Evolutionary conservation across 805 yeast species (phyloP).

Genomic region (Lachancea cidri): DNA sequence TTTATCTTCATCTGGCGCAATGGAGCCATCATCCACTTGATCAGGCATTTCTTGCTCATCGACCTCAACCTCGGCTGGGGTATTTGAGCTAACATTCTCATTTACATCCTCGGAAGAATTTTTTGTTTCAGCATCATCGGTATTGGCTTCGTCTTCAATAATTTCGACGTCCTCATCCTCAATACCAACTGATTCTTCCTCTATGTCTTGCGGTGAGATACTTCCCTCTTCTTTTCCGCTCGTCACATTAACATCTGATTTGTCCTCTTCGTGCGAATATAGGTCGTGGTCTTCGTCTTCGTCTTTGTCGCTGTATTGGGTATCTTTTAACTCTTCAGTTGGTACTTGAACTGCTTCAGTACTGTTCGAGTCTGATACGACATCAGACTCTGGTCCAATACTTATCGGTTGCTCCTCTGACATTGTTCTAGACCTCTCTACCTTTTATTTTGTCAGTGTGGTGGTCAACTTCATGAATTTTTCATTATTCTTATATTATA

Average conservation of each 20-base stretch:
- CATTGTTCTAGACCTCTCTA: background rate
- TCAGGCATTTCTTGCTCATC: no score
- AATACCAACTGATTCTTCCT: background rate
- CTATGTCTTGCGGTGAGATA: no score
- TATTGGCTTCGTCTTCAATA: background rate
- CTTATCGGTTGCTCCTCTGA: background rate
- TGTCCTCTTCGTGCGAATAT: background rate
- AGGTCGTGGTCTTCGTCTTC: background rate
- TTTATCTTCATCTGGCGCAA: constrained; percentile 1
- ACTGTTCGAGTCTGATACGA: background rate
- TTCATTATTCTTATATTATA: no score
- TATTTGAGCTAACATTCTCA: no score
- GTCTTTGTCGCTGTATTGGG: background rate
- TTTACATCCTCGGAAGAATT: no score
- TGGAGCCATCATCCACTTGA: constrained; percentile 16
- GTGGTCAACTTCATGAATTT: no score
- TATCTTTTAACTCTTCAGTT: background rate
- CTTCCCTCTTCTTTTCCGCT: no score
- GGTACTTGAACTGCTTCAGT: no score
- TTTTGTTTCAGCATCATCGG: background rate
- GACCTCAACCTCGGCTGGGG: no score
- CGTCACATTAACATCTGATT: no score
- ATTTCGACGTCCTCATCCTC: background rate
- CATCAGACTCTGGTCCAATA: background rate
- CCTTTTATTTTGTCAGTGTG: background rate